Evolutionary conservation across 805 yeast species (phyloP).

Genomic region (Saccharomycopsis babjevae): DNA sequence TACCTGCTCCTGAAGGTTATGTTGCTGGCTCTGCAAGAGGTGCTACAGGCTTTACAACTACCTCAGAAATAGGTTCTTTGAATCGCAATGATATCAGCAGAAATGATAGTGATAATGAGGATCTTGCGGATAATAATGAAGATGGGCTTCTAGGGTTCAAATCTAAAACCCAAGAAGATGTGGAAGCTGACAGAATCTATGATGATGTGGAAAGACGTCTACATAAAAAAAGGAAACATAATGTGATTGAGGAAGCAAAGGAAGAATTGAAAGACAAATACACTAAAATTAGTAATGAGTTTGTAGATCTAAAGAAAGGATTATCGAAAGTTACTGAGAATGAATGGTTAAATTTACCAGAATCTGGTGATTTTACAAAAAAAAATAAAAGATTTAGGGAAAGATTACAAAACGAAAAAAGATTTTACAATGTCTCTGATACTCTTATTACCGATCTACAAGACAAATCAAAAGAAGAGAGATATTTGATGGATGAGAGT

Average conservation of each 20-base stretch:
- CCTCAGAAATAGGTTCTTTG: slow-evolving; percentile 46
- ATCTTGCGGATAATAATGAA: slow-evolving; percentile 22
- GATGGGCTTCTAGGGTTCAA: slow-evolving; percentile 25
- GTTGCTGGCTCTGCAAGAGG: slow-evolving; percentile 93
- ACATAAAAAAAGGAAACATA: slow-evolving; percentile 25
- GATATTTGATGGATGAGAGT: slow-evolving; percentile 5
- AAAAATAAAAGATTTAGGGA: slow-evolving; percentile 63
- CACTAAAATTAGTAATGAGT: slow-evolving; percentile 38
- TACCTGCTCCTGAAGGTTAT: slow-evolving; percentile 82
- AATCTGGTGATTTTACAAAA: slow-evolving; percentile 78
- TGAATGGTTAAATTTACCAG: slow-evolving; percentile 80
- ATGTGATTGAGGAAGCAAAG: slow-evolving; percentile 21
- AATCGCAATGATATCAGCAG: slow-evolving; percentile 21
- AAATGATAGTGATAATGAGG: slow-evolving; percentile 21
- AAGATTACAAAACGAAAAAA: slow-evolving; percentile 47
- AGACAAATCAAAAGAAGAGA: slow-evolving; percentile 22
- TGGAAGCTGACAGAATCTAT: slow-evolving; percentile 69
- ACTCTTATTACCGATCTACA: slow-evolving; percentile 32
- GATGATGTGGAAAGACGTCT: slow-evolving; percentile 52
- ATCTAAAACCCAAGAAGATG: slow-evolving; percentile 43
- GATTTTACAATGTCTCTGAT: slow-evolving; percentile 82
- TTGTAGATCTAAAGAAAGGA: slow-evolving; percentile 57
- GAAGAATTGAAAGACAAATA: slow-evolving; percentile 18
- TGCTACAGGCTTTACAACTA: slow-evolving; percentile 84
- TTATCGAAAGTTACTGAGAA: slow-evolving; percentile 48